A percentile compares a stretch with the other conserved stretches of the same genome.
phyloP scores from a whole-genome alignment of 2,329 filamentous ascomycete species.

The Eutypa lata region DNA sequence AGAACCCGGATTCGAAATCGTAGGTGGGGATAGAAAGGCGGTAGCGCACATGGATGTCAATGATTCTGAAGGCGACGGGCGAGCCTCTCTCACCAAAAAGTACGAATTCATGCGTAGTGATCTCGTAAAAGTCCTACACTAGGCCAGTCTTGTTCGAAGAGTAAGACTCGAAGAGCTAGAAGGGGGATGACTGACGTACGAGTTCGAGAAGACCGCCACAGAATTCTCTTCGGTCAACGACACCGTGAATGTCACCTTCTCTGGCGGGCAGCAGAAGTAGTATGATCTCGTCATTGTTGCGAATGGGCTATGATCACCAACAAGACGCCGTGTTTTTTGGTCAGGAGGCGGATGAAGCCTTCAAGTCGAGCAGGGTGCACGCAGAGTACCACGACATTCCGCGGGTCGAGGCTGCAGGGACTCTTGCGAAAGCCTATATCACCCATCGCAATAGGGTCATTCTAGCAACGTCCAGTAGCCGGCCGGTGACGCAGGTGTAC shows the following conservation, averaged over 20 bases:
- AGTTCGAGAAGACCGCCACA: conserved; percentile 27
- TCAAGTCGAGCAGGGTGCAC: conserved; percentile 28
- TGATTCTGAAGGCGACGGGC: conserved; percentile 31
- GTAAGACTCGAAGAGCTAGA: conserved; percentile 13
- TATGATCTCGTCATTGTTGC: conserved; percentile 52
- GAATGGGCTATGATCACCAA: conserved; percentile 47
- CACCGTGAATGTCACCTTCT: conserved; percentile 33
- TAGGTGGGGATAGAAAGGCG: conserved; percentile 35
- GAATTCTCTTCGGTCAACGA: conserved; percentile 16
- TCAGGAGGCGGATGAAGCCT: conserved; percentile 14
- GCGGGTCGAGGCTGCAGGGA: conserved; percentile 18
- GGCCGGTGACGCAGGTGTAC: conserved; percentile 28
- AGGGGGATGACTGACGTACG: conserved; percentile 18
- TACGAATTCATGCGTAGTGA: conserved; percentile 57
- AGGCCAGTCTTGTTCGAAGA: conserved; percentile 27
- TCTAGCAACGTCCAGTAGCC: conserved; percentile 32
- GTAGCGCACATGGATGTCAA: conserved; percentile 36
- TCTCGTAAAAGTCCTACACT: conserved; percentile 43
- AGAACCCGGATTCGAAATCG: conserved; percentile 43
- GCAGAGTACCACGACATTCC: conserved; percentile 36
- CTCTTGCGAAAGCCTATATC: conserved; percentile 31
- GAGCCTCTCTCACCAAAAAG: conserved; percentile 46
- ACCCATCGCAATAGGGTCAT: conserved; percentile 32
- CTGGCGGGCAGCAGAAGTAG: conserved; percentile 35
- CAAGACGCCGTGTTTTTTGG: conserved; percentile 35